Evolutionary conservation across 306 rosid genomes (phyloP).

Genomic region (Dryas drummondii): DNA sequence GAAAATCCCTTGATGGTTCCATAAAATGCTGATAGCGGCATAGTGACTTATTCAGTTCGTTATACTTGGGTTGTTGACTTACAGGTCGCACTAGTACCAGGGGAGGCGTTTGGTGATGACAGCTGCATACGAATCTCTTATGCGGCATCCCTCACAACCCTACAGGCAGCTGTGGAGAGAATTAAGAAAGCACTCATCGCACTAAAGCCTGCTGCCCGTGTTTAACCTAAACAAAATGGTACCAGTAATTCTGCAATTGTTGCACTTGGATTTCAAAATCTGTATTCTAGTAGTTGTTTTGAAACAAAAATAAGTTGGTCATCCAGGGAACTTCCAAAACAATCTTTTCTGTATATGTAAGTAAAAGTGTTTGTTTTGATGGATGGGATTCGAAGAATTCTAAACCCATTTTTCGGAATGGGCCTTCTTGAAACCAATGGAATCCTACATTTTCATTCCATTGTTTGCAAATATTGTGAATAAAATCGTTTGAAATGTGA

Average conservation of each 20-base stretch:
- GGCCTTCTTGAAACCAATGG: neutral
- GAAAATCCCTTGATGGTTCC: neutral
- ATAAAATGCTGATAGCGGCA: neutral
- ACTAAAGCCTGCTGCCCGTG: constrained; percentile 47
- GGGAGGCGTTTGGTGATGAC: constrained; percentile 88
- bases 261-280: constrained; percentile 28
- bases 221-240: constrained; percentile 27
- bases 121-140: constrained; percentile 87
- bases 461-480: neutral
- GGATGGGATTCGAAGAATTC: neutral
- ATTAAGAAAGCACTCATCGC: constrained; percentile 63
- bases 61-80: constrained; percentile 23
- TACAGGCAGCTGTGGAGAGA: constrained; percentile 82
- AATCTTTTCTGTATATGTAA: neutral
- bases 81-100: constrained; percentile 95
- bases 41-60: constrained; percentile 2
- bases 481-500: neutral
- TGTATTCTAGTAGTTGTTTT: constrained; percentile 22
- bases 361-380: neutral
- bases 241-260: neutral
- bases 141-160: constrained; percentile 72
- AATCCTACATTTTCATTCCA: neutral
- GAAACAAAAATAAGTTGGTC: constrained; percentile 12
- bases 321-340: neutral
- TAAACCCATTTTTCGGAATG: neutral